These are phyloP conservation scores for Myotisia sp. DNA, from an alignment of 2,329 filamentous ascomycete species.

Conservation along the genomic window DNA sequence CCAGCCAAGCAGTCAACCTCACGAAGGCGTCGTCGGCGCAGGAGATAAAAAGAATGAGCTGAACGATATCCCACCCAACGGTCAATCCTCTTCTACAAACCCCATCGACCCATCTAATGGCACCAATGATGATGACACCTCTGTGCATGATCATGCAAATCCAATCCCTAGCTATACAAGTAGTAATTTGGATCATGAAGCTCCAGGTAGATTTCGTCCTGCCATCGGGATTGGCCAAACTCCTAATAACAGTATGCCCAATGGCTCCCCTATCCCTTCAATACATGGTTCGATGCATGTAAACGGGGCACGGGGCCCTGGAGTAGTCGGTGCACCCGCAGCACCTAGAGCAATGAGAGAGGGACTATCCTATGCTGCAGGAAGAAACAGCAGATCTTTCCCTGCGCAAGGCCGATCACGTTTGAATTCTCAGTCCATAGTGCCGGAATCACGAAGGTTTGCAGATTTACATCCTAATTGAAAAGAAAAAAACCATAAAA, in stretches of 20 bases:
- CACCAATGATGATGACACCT: neutral
- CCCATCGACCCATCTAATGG: neutral
- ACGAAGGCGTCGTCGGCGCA: neutral
- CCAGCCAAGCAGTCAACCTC: conserved; percentile 9
- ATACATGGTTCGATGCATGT: neutral
- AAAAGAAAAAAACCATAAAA: conserved; percentile 7
- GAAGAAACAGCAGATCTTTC: conserved; percentile 47
- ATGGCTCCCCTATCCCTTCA: neutral
- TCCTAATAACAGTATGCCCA: neutral
- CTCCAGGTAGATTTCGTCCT: conserved; percentile 11
- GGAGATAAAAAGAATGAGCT: neutral
- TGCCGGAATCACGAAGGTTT: conserved; percentile 22
- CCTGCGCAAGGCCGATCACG: conserved; percentile 20
- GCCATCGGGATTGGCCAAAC: neutral
- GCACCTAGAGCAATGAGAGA: conserved; percentile 91
- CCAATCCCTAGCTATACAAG: conserved; percentile 4
- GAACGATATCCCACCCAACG: neutral
- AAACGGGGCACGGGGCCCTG: conserved; percentile 34
- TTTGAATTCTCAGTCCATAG: no score
- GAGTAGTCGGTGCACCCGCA: conserved; percentile 60
- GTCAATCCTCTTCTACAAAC: neutral
- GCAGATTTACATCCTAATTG: neutral
- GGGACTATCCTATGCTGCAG: conserved; percentile 68
- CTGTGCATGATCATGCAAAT: neutral
- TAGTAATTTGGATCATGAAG: neutral